Evolutionary conservation across 2,329 filamentous ascomycete genomes (phyloP), one percentile per base, ranked within the genome.

Genomic region (Colletotrichum falcatum): DNA sequence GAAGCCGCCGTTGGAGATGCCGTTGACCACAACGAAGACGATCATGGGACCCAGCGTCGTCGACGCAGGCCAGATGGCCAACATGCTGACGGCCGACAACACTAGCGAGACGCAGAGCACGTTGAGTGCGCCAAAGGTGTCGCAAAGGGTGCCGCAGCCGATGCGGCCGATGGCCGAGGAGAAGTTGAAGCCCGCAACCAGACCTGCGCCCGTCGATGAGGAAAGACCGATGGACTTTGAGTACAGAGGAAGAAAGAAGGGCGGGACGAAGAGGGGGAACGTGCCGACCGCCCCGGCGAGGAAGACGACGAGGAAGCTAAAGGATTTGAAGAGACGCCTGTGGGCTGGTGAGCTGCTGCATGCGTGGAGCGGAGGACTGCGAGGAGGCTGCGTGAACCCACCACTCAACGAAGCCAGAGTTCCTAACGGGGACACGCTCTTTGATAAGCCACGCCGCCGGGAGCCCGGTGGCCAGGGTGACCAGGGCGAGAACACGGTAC

Each of bases 121-220:
- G 69, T 91, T 90, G 28, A 90, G 75, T 0, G 88, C 80, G 0
- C 89, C 89, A 0, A 90, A 75, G 1, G 73, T 77, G 74, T 91
- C 89, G 70, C 85, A 87, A 1, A 84, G 76, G 28, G 87, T 79
- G 1, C 89, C 89, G 48, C 84, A 86, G 3, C 82, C 68, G 14
- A 91, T 81, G 8, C 89, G 82, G 0, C 89, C 89, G 5, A 89
- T 75, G 0, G 88, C 88, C 0, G 89, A 90, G 0, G 87, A 84
- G 30, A 89, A 85, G 76, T 88, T 90, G 80, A 90, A 91, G 1
- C 84, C 88, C 0, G 89, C 89, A 0, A 91, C 82, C 0, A 91
- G 79, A 14, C 81, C 87, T 0, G 89, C 89, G 0, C 88, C 89
- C 0, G 82, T 83, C 9, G 80, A 80, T 1, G 87, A 83, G 0